phyloP scores from a whole-genome alignment of 2,329 filamentous ascomycete species.

The Fusarium globosum region DNA sequence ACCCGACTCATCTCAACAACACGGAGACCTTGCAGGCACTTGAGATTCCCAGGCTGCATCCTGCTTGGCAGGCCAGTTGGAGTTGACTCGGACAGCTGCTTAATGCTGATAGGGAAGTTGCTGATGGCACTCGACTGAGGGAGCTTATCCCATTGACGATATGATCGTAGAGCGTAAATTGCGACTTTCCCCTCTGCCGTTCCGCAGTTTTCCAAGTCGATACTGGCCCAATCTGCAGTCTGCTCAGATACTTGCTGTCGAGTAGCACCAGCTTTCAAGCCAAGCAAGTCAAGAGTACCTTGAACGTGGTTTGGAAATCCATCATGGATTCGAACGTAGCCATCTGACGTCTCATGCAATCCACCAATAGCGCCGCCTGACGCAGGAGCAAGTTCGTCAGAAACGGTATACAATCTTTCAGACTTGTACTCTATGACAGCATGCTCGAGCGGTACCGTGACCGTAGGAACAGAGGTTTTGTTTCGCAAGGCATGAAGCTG shows the following conservation, averaged over 20 bases:
- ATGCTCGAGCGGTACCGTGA: constrained; percentile 58
- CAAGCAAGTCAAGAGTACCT: constrained; percentile 57
- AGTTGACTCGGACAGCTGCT: constrained; percentile 44
- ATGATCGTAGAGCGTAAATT: constrained; percentile 62
- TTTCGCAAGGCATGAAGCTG: constrained; percentile 55
- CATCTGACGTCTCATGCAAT: constrained; percentile 61
- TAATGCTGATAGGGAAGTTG: constrained; percentile 59
- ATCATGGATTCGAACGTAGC: constrained; percentile 66
- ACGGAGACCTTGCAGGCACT: constrained; percentile 67
- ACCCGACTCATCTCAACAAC: constrained; percentile 79
- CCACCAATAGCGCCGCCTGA: constrained; percentile 61
- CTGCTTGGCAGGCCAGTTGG: not conserved
- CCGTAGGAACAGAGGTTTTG: constrained; percentile 44
- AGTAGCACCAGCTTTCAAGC: constrained; percentile 47
- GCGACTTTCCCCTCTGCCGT: constrained; percentile 54
- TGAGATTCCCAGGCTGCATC: not conserved
- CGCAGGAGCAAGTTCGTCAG: constrained; percentile 49
- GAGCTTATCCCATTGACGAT: constrained; percentile 61
- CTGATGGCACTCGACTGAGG: constrained; percentile 58
- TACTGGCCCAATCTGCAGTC: constrained; percentile 54
- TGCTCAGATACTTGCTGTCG: constrained; percentile 53
- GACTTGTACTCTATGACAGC: constrained; percentile 65
- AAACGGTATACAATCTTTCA: constrained; percentile 60
- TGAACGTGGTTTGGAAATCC: constrained; percentile 61
- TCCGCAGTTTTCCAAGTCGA: constrained; percentile 61